Conservation (phyloP, 768 basidiomycete species). For the Hemileccinum rubropunctum region DNA sequence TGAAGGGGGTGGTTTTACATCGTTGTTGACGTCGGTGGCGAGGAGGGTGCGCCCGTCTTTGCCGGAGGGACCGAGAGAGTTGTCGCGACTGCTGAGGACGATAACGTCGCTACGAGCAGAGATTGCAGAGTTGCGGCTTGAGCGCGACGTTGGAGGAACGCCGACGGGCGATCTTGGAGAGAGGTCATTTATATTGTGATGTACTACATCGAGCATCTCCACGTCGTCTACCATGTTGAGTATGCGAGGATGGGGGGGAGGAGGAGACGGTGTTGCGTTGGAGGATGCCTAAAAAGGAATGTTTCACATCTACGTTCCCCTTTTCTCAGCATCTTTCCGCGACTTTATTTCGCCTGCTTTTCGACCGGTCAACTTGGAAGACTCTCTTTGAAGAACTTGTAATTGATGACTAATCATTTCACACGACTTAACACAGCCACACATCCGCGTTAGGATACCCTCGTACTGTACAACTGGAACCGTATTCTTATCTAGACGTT, state of each 20-base stretch:
- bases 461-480: no score
- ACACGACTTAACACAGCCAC: neutral
- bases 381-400: conserved; percentile 8
- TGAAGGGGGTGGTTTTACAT: conserved; percentile 27
- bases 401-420: conserved; percentile 24
- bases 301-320: conserved; percentile 26
- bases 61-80: conserved; percentile 21
- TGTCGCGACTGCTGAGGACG: conserved; percentile 31
- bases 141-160: conserved; percentile 8
- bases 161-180: conserved; percentile 7
- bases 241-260: conserved; percentile 23
- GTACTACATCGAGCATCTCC: conserved; percentile 24
- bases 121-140: conserved; percentile 16
- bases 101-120: conserved; percentile 24
- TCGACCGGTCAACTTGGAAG: conserved; percentile 24
- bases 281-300: conserved; percentile 38
- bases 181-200: neutral
- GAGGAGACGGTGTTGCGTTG: conserved; percentile 30
- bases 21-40: conserved; percentile 16
- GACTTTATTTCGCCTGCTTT: conserved; percentile 24
- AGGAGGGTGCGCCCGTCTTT: conserved; percentile 10
- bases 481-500: no score
- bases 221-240: conserved; percentile 27
- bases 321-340: conserved; percentile 31
- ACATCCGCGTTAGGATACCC: no score